A percentile compares a stretch with the other conserved stretches of the same genome.
phyloP scores from a whole-genome alignment of 2,329 filamentous ascomycete species.

The Tolypocladium endophyticum region DNA sequence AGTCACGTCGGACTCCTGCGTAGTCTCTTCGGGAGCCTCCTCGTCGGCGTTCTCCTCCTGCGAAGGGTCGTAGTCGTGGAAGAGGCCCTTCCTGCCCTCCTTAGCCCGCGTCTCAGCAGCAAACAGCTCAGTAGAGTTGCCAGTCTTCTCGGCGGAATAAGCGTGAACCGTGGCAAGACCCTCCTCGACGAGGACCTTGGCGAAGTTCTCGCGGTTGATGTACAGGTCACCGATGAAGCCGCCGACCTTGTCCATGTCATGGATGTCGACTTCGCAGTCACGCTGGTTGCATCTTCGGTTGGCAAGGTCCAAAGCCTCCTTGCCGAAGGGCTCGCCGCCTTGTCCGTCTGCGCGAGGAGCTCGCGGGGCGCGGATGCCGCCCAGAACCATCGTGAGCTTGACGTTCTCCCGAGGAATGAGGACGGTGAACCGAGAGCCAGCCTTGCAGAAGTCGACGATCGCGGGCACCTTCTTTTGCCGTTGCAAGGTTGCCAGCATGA shows the following conservation, averaged over 20 bases:
- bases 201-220: constrained; percentile 90
- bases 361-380: constrained; percentile 80
- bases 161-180: constrained; percentile 85
- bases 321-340: constrained; percentile 86
- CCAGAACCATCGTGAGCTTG: constrained; percentile 90
- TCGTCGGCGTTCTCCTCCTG: constrained; percentile 57
- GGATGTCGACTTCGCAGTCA: constrained; percentile 90
- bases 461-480: constrained; percentile 88
- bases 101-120: constrained; percentile 84
- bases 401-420: constrained; percentile 85
- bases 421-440: constrained; percentile 88
- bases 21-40: constrained; percentile 38
- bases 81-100: constrained; percentile 76
- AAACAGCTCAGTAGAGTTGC: constrained; percentile 77
- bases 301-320: constrained; percentile 88
- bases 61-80: constrained; percentile 90
- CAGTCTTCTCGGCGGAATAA: constrained; percentile 92
- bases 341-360: constrained; percentile 66
- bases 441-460: constrained; percentile 94
- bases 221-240: constrained; percentile 95
- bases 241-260: constrained; percentile 91
- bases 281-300: constrained; percentile 83
- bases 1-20: constrained; percentile 38
- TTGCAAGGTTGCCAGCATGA: constrained; percentile 77
- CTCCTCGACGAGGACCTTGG: constrained; percentile 87